Percentiles rank a stretch among this genome's conserved stretches.
These are phyloP conservation scores for Calonectria naviculata DNA, from an alignment of 2,329 filamentous ascomycete genomes.

Conservation along the genomic window DNA sequence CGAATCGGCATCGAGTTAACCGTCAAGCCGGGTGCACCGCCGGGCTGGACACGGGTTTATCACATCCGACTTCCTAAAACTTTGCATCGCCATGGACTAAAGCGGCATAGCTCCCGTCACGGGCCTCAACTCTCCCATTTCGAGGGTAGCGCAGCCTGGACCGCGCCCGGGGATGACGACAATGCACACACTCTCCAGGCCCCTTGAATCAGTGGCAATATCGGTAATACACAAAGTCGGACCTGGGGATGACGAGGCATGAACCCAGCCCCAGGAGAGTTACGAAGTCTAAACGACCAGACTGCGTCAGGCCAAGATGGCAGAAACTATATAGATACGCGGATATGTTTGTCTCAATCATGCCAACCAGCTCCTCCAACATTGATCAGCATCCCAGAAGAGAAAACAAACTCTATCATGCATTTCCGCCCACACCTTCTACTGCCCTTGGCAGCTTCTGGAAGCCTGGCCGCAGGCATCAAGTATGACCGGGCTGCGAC, in stretches of 20 bases:
- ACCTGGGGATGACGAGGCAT: background rate
- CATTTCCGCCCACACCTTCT: slow-evolving; percentile 7
- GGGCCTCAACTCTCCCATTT: background rate
- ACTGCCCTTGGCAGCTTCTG: slow-evolving; percentile 2
- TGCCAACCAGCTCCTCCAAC: background rate
- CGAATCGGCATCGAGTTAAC: background rate
- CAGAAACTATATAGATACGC: background rate
- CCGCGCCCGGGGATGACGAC: background rate
- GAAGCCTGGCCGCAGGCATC: slow-evolving; percentile 1
- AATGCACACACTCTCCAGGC: background rate
- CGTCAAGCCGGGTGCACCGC: background rate
- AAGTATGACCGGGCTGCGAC: slow-evolving; percentile 3
- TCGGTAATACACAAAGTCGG: background rate
- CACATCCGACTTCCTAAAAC: background rate
- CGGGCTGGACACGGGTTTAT: background rate
- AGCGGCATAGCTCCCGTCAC: background rate
- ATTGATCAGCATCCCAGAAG: background rate
- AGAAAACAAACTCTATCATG: background rate
- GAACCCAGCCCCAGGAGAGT: background rate
- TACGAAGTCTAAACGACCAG: background rate
- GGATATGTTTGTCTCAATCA: background rate
- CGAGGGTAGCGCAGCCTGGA: background rate
- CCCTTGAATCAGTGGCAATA: slow-evolving; percentile 1
- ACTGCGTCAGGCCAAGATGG: background rate
- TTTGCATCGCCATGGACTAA: background rate